phyloP scores from a whole-genome alignment of 257 asterid genomes.

The Rauvolfia tetraphylla region DNA sequence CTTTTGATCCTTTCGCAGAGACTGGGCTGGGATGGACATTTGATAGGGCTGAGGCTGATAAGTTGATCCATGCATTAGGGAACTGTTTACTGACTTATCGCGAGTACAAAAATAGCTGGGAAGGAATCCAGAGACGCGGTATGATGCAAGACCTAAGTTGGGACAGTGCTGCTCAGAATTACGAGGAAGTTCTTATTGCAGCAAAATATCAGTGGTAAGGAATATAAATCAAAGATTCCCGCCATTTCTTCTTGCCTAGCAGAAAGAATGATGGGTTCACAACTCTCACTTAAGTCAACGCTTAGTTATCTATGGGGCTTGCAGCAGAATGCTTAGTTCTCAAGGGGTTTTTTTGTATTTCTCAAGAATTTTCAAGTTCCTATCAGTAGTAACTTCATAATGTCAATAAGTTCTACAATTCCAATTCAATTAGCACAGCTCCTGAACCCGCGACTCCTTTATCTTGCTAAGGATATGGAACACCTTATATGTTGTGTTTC shows the following conservation, averaged over 20 bases:
- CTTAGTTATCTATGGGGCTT: background rate
- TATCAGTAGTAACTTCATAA: background rate
- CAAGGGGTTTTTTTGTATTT: background rate
- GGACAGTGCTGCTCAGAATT: slow-evolving; percentile 82
- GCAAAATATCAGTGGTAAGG: slow-evolving; percentile 90
- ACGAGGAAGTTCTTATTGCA: slow-evolving; percentile 83
- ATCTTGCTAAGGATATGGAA: too few relatives aligned
- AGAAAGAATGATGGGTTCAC: too few relatives aligned
- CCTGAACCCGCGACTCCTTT: background rate
- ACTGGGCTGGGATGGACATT: slow-evolving; percentile 95
- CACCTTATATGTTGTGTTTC: too few relatives aligned
- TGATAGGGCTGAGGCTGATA: slow-evolving; percentile 47
- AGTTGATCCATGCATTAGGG: slow-evolving; percentile 63
- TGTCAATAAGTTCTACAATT: background rate
- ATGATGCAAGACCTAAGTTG: slow-evolving; percentile 83
- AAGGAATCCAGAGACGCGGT: slow-evolving; percentile 81
- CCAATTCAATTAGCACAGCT: background rate
- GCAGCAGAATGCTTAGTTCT: background rate
- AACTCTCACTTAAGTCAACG: too few relatives aligned
- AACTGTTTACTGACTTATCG: slow-evolving; percentile 77
- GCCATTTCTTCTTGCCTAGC: background rate
- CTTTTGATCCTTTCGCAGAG: slow-evolving; percentile 78
- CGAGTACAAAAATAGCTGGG: slow-evolving; percentile 78
- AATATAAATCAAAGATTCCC: background rate
- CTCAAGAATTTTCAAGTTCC: background rate